Evolutionary conservation across 2,329 filamentous ascomycete genomes (phyloP).

Genomic region (Fulvia fulva): DNA sequence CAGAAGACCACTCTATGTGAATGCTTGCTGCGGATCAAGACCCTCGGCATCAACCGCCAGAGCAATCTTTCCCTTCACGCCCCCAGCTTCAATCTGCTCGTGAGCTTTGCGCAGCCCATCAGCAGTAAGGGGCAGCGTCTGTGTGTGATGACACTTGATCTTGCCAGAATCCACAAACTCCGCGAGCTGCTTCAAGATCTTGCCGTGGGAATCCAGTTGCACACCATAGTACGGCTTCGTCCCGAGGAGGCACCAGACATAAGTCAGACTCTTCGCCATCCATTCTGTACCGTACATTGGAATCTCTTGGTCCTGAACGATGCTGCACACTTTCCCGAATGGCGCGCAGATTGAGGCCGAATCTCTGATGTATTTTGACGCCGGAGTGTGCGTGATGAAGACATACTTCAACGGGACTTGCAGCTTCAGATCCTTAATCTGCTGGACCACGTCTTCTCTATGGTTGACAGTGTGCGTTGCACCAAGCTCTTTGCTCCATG

Average conservation of each 20-base stretch:
- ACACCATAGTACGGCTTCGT: conserved; percentile 41
- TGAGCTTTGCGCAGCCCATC: conserved; percentile 41
- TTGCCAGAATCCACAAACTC: conserved; percentile 35
- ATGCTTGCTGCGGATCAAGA: background rate
- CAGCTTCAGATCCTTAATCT: conserved; percentile 37
- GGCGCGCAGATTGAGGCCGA: conserved; percentile 40
- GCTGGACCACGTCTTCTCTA: conserved; percentile 37
- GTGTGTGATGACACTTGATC: conserved; percentile 39
- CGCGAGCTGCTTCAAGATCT: conserved; percentile 37
- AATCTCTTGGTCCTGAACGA: conserved; percentile 42
- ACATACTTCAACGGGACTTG: conserved; percentile 41
- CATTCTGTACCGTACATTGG: conserved; percentile 46
- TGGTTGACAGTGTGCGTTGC: conserved; percentile 45
- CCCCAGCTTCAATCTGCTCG: conserved; percentile 37
- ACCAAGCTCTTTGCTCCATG: conserved; percentile 40
- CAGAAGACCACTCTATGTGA: background rate
- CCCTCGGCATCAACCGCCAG: conserved; percentile 29
- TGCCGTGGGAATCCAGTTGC: conserved; percentile 39
- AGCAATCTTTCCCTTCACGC: conserved; percentile 38
- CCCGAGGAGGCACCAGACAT: conserved; percentile 42
- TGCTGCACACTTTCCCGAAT: conserved; percentile 45
- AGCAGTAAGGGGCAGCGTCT: conserved; percentile 35
- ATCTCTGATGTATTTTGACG: conserved; percentile 40
- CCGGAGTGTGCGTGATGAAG: conserved; percentile 41
- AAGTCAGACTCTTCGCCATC: conserved; percentile 45